These are phyloP conservation scores for Naganishia sp. DNA, from an alignment of 1,284 basidiomycete species.

Conservation along the genomic window DNA sequence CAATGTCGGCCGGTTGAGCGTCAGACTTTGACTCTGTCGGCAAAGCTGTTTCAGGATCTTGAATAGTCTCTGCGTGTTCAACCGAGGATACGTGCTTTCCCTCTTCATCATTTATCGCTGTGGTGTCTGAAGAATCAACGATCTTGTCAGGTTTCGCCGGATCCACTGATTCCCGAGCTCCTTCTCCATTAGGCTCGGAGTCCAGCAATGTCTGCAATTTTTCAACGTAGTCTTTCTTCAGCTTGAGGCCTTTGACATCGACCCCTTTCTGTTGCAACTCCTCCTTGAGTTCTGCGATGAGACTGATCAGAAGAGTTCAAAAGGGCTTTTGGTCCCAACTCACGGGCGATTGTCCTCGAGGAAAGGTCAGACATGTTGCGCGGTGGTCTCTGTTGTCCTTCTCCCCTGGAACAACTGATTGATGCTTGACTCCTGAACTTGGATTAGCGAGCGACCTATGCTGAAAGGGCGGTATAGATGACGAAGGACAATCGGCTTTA, in stretches of 20 bases:
- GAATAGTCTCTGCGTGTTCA: neutral
- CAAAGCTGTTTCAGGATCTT: conserved; percentile 4
- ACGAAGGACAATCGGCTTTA: neutral
- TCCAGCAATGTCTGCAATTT: conserved; percentile 13
- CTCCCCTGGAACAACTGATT: neutral
- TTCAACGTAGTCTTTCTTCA: conserved; percentile 26
- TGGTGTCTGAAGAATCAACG: neutral
- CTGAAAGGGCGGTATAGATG: neutral
- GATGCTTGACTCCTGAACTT: neutral
- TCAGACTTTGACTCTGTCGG: neutral
- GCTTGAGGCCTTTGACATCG: conserved; percentile 23
- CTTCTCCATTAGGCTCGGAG: neutral
- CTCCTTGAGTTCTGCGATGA: conserved; percentile 18
- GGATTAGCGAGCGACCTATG: neutral
- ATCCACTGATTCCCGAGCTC: neutral
- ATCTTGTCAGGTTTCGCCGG: neutral
- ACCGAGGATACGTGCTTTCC: conserved; percentile 17
- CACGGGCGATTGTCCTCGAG: conserved; percentile 17
- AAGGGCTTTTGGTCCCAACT: neutral
- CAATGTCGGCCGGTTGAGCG: neutral
- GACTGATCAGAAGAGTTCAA: neutral
- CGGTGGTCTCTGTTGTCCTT: neutral
- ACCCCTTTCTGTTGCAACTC: conserved; percentile 23
- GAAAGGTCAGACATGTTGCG: conserved; percentile 15
- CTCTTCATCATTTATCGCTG: neutral